A percentile compares a stretch with the other conserved stretches of the same genome.
Conservation (phyloP, 768 basidiomycete genomes). For the Mycena venus region DNA sequence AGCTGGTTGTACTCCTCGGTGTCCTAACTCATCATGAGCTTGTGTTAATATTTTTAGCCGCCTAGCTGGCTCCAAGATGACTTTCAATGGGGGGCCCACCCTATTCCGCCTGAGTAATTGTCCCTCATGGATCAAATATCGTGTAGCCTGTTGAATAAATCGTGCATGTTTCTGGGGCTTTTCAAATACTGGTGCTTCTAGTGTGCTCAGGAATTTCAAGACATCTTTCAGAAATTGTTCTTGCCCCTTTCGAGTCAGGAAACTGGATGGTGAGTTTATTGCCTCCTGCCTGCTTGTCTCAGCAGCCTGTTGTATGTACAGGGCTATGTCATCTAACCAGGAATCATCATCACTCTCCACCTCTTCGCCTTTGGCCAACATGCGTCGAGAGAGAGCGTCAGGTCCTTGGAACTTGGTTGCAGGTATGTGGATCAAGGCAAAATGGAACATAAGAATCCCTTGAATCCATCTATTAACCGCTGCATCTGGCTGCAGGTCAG, state of each 20-base stretch:
- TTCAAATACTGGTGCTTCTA: constrained; percentile 28
- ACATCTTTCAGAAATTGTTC: background rate
- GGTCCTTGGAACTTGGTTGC: background rate
- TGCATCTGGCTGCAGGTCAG: background rate
- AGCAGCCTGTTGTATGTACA: background rate
- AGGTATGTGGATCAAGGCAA: background rate
- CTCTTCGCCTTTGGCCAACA: background rate
- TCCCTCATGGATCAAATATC: constrained; percentile 28
- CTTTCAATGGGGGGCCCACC: no score
- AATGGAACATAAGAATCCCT: background rate
- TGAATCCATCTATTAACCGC: background rate
- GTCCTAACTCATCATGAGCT: no score
- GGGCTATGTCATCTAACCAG: constrained; percentile 9
- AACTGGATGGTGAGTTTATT: no score
- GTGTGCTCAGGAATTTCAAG: constrained; percentile 26
- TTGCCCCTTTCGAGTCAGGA: no score
- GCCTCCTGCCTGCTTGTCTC: background rate
- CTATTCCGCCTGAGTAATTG: constrained; percentile 26
- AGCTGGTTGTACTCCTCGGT: no score
- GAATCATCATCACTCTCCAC: background rate
- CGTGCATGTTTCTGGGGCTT: background rate
- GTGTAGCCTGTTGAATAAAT: constrained; percentile 23
- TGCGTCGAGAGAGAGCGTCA: background rate
- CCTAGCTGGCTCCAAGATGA: no score
- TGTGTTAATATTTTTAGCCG: no score